Evolutionary conservation across 2,329 filamentous ascomycete genomes (phyloP).

Genomic region (Penicillium thymicola): DNA sequence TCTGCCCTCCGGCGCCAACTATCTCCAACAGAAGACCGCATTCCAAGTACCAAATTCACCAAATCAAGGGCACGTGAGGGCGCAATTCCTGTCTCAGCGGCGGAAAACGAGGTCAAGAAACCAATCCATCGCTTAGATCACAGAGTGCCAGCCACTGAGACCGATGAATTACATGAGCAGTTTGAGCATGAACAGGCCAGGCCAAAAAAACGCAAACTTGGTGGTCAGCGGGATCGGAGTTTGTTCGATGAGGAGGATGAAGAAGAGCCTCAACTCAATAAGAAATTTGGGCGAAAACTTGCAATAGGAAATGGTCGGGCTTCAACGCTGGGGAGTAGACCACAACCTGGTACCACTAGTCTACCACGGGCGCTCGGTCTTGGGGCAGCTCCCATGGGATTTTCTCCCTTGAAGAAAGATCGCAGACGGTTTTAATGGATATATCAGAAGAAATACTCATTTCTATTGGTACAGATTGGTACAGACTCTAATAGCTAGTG

Average conservation of each 20-base stretch:
- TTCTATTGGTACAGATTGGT: background rate
- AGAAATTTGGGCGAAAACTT: conserved; percentile 28
- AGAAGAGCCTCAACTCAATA: conserved; percentile 15
- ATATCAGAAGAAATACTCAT: background rate
- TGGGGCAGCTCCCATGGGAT: conserved; percentile 51
- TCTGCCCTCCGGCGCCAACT: conserved; percentile 2
- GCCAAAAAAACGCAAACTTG: conserved; percentile 72
- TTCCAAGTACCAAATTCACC: conserved; percentile 1
- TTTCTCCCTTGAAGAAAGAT: conserved; percentile 72
- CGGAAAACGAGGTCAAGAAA: conserved; percentile 4
- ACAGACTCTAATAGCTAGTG: background rate
- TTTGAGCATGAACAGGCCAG: conserved; percentile 34
- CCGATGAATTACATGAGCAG: conserved; percentile 19
- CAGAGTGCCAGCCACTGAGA: conserved; percentile 15
- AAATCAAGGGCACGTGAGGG: conserved; percentile 8
- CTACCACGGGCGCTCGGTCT: conserved; percentile 30
- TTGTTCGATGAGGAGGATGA: conserved; percentile 65
- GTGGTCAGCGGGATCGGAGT: conserved; percentile 58
- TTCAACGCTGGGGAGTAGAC: conserved; percentile 15
- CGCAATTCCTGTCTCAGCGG: background rate
- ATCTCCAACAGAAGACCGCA: background rate
- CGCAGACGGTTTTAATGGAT: conserved; percentile 42
- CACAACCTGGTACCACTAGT: conserved; percentile 10
- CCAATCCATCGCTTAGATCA: background rate
- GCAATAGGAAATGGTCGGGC: conserved; percentile 21